Base-by-base conservation (phyloP, 2,329 filamentous ascomycete genomes). In the Chrysosphaeria jannelii region DNA sequence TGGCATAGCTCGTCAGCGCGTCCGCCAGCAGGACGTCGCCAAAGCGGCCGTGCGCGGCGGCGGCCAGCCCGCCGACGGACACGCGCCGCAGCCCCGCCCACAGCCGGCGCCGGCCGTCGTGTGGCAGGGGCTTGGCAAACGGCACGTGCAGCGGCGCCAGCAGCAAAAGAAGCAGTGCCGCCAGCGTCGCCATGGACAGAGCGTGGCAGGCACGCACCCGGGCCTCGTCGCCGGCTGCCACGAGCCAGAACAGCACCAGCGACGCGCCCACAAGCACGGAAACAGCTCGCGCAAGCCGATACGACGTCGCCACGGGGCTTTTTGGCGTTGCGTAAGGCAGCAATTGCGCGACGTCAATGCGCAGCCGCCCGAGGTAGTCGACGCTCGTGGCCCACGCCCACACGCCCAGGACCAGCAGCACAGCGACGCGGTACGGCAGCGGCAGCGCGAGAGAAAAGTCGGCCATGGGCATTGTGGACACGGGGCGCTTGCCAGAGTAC, bases 331-430 rank as follows among this genome's bases (percentile, higher is more conserved):
- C n/a, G n/a, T n/a, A n/a, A n/a, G n/a, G n/a, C n/a, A n/a, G n/a
- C n/a, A n/a, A n/a, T n/a, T n/a, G n/a, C n/a, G n/a, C n/a, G 26
- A 89, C 72, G 44, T 91, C 76, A 48, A 97, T 88, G 40, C 71
- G 71, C 37, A 65, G 52, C 28, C 62, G 46, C 36, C 68, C 56
- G 29, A 93, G 64, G 46, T 75, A 79, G 40, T 91, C 78, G 19
- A 93, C 61, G 48, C 91, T 93, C 35, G 71, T 45, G 33, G 69
- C 78, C 78, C 81, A 97, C 41, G 75, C 78, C 81, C 81, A 93
- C 37, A 89, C 67, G 34, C 75, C 78, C 88, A 33, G 29, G 25
- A 89, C 69, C 31, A 85, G 50, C 35, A 91, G 69, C 34, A 88
- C 59, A 29, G 76, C 75, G 28, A 91, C 64, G 33, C 81, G 68